Evolutionary conservation across 2,329 filamentous ascomycete genomes (phyloP).

Genomic region (Fusarium robinianum): DNA sequence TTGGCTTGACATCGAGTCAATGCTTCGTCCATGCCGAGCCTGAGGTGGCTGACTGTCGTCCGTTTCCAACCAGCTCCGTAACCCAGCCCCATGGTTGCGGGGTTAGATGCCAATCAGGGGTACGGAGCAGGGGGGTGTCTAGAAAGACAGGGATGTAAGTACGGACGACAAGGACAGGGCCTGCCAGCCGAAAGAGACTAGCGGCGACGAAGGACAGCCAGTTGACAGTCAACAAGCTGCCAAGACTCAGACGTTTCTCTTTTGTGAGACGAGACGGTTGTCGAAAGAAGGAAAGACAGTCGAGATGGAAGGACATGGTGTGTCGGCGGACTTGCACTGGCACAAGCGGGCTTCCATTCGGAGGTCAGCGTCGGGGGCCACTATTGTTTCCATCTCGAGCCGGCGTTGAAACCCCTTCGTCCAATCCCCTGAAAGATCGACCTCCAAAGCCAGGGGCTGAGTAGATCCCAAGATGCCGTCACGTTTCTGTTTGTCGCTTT

Average conservation of each 20-base stretch:
- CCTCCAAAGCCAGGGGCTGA: constrained; percentile 10
- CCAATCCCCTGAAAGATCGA: constrained; percentile 30
- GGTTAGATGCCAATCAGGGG: constrained; percentile 35
- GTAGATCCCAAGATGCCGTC: constrained; percentile 24
- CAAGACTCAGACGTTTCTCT: constrained; percentile 29
- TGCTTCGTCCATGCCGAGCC: constrained; percentile 21
- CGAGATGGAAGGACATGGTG: constrained; percentile 9
- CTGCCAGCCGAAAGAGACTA: constrained; percentile 31
- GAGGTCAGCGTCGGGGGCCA: constrained; percentile 13
- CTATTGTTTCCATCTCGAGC: constrained; percentile 18
- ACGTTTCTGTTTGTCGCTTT: constrained; percentile 9
- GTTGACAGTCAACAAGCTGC: constrained; percentile 26
- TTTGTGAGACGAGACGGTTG: constrained; percentile 27
- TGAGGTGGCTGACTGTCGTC: constrained; percentile 19
- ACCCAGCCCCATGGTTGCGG: constrained; percentile 22
- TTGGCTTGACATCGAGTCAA: constrained; percentile 21
- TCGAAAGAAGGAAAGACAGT: constrained; percentile 20
- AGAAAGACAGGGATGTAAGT: constrained; percentile 26
- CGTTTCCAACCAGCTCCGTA: constrained; percentile 24
- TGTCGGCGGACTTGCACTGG: constrained; percentile 12
- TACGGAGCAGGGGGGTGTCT: constrained; percentile 2
- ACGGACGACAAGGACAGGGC: constrained; percentile 21
- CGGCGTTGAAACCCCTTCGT: constrained; percentile 12
- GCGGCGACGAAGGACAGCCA: constrained; percentile 29
- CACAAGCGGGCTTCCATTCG: constrained; percentile 7